A percentile compares a stretch with the other conserved stretches of the same genome.
phyloP scores from a whole-genome alignment of 2,329 filamentous ascomycete genomes.

The Colletotrichum cuscutae region DNA sequence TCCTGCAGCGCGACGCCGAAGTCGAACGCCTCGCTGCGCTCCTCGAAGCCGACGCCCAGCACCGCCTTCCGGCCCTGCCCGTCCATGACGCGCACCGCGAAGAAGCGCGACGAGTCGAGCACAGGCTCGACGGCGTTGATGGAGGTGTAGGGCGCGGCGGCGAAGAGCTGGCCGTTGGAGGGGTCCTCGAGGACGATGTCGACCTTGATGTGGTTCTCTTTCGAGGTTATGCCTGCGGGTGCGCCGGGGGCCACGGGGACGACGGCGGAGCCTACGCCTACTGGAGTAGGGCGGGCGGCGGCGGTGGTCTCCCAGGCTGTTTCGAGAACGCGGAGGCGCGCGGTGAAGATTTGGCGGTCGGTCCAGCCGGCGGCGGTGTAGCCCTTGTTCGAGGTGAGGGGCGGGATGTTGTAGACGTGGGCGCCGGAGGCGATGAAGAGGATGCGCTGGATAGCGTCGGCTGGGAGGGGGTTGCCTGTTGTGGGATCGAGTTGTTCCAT shows the following conservation, averaged over 20 bases:
- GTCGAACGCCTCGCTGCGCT: constrained; percentile 86
- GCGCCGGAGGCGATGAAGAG: constrained; percentile 80
- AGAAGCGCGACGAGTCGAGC: constrained; percentile 84
- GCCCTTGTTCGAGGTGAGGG: constrained; percentile 80
- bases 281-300: constrained; percentile 37
- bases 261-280: constrained; percentile 30
- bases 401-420: constrained; percentile 90
- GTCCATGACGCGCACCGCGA: constrained; percentile 83
- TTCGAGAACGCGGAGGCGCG: constrained; percentile 81
- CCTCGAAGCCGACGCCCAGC: constrained; percentile 88
- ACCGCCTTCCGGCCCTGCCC: constrained; percentile 80
- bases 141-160: constrained; percentile 81
- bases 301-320: constrained; percentile 64
- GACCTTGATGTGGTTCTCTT: constrained; percentile 69
- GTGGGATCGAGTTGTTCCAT: constrained; percentile 78
- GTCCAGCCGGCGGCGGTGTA: constrained; percentile 85
- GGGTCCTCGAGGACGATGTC: constrained; percentile 85
- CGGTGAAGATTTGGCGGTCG: constrained; percentile 84
- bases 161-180: constrained; percentile 79
- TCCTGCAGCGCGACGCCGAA: constrained; percentile 85
- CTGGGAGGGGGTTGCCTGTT: constrained; percentile 74
- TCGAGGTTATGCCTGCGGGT: constrained; percentile 27
- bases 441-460: constrained; percentile 85
- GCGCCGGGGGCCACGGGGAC: constrained; percentile 28
- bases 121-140: constrained; percentile 78